Evolutionary conservation across 768 basidiomycete genomes (phyloP).

Genomic region (Amanita brunnescens): DNA sequence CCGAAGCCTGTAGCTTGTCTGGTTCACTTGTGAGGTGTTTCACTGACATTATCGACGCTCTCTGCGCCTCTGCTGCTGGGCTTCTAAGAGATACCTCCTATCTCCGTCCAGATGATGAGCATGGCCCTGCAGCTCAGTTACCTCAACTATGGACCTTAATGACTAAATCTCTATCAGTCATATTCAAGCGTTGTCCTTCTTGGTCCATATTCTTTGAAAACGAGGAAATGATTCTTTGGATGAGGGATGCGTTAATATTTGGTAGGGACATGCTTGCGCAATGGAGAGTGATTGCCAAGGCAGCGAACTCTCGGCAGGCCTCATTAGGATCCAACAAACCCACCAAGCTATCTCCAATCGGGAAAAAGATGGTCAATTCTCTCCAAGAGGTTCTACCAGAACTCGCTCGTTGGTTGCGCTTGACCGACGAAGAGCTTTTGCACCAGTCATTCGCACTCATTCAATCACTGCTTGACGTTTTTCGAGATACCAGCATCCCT

Average conservation of each 20-base stretch:
- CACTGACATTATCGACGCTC: conserved; percentile 84
- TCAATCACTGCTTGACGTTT: conserved; percentile 68
- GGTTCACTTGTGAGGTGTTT: conserved; percentile 87
- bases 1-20: conserved; percentile 86
- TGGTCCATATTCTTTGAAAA: conserved; percentile 81
- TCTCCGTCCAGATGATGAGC: conserved; percentile 32
- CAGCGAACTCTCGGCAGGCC: conserved; percentile 37
- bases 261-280: conserved; percentile 80
- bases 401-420: conserved; percentile 78
- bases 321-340: conserved; percentile 15
- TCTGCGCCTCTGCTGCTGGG: conserved; percentile 68
- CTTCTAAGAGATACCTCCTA: conserved; percentile 52
- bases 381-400: conserved; percentile 75
- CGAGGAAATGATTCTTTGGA: conserved; percentile 89
- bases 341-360: conserved; percentile 47
- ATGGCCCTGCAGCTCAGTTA: conserved; percentile 44
- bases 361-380: conserved; percentile 66
- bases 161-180: conserved; percentile 69
- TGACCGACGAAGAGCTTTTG: conserved; percentile 87
- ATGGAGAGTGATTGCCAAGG: conserved; percentile 70
- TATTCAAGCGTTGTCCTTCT: conserved; percentile 74
- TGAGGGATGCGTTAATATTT: conserved; percentile 96
- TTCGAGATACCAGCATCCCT: conserved; percentile 49
- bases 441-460: conserved; percentile 84
- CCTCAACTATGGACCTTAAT: conserved; percentile 76